Conservation (phyloP, 1,284 basidiomycete species). For the Earliella scabrosa region DNA sequence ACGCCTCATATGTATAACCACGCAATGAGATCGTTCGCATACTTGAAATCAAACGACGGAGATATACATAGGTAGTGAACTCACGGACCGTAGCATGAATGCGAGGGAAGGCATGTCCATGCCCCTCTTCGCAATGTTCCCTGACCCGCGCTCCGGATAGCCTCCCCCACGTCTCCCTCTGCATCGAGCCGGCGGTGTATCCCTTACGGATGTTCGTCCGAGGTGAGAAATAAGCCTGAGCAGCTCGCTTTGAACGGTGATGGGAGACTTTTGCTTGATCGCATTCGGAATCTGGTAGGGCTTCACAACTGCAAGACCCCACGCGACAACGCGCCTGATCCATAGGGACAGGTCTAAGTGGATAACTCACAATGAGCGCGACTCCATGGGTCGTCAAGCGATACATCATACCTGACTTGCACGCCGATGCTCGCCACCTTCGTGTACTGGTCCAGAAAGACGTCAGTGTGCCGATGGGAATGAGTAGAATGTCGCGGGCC, state of each 20-base stretch:
- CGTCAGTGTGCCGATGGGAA: constrained; percentile 73
- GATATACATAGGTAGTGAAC: no score
- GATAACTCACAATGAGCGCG: constrained; percentile 91
- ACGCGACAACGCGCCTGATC: constrained; percentile 91
- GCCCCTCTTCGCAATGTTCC: constrained; percentile 25
- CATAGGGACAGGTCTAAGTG: constrained; percentile 77
- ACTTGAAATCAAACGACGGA: no score
- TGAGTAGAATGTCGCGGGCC: constrained; percentile 56
- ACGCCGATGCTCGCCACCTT: constrained; percentile 97
- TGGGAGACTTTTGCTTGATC: constrained; percentile 29
- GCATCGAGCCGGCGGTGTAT: constrained; percentile 48
- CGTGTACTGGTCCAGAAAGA: constrained; percentile 67
- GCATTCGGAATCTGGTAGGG: constrained; percentile 69
- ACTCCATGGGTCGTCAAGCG: constrained; percentile 96
- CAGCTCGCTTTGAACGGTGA: constrained; percentile 56
- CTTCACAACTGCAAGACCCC: constrained; percentile 85
- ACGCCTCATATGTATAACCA: no score
- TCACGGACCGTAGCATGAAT: neutral
- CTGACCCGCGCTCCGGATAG: constrained; percentile 42
- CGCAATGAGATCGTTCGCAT: no score
- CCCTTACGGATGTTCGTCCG: constrained; percentile 55
- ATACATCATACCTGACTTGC: constrained; percentile 93
- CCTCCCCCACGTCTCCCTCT: constrained; percentile 56
- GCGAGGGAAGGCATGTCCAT: constrained; percentile 22
- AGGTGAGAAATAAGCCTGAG: constrained; percentile 55